These are phyloP conservation scores for Didymellaceae sp. DNA, from an alignment of 2,329 filamentous ascomycete genomes.

Conservation along the genomic window DNA sequence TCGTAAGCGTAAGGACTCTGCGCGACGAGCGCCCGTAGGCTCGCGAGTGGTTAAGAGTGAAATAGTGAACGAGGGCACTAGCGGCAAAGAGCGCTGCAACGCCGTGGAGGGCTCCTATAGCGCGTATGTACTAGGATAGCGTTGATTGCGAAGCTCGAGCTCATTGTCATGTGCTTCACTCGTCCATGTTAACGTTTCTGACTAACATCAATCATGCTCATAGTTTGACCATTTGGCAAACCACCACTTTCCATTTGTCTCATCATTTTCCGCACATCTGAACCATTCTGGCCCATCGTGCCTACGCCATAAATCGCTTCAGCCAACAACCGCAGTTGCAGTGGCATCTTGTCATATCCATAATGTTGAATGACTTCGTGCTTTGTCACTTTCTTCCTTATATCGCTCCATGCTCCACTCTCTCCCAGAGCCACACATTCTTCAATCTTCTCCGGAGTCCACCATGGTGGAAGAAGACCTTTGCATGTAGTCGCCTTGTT, in stretches of 20 bases:
- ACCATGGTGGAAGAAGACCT: slow-evolving; percentile 34
- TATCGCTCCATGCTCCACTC: slow-evolving; percentile 24
- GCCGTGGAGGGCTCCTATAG: slow-evolving; percentile 1
- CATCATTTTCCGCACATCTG: slow-evolving; percentile 26
- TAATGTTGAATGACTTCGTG: slow-evolving; percentile 31
- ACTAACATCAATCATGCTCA: slow-evolving; percentile 19
- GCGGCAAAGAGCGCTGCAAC: background rate
- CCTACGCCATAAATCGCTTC: slow-evolving; percentile 27
- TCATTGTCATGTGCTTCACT: no score
- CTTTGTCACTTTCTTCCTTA: slow-evolving; percentile 23
- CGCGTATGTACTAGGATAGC: slow-evolving; percentile 1
- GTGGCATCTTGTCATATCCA: slow-evolving; percentile 27
- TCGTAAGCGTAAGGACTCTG: slow-evolving; percentile 15
- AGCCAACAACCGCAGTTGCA: slow-evolving; percentile 38
- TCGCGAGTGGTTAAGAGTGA: background rate
- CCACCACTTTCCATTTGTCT: slow-evolving; percentile 24
- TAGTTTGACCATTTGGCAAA: background rate
- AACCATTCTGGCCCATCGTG: slow-evolving; percentile 23
- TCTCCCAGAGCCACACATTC: slow-evolving; percentile 30
- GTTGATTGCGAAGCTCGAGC: no score
- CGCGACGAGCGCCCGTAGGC: background rate
- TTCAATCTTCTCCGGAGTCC: slow-evolving; percentile 24
- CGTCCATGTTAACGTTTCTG: no score
- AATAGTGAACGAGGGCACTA: background rate
- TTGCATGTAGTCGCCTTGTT: slow-evolving; percentile 4